phyloP scores from a whole-genome alignment of 1,139 yeast species.

The Geotrichum candidum region DNA sequence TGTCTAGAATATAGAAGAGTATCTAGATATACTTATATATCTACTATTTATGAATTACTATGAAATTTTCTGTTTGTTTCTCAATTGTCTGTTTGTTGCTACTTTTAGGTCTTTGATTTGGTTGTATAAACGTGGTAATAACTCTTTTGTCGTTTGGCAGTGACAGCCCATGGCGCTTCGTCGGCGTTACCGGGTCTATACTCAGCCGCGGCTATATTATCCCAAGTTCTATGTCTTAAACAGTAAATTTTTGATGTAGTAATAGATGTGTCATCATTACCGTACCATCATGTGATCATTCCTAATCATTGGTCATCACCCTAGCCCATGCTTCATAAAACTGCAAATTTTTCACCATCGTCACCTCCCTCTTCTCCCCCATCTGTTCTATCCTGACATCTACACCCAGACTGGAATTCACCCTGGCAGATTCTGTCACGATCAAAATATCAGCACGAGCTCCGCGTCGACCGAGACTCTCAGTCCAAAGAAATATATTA shows the following conservation, averaged over 20 bases:
- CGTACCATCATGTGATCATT: neutral
- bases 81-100: neutral
- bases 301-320: neutral
- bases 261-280: neutral
- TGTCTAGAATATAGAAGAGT: conserved; percentile 20
- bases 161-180: no score
- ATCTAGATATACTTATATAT: neutral
- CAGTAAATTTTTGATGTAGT: neutral
- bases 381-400: neutral
- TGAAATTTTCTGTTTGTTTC: neutral
- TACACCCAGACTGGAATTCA: neutral
- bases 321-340: neutral
- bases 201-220: neutral
- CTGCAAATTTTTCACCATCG: neutral
- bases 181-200: neutral
- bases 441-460: neutral
- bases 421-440: neutral
- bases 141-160: no score
- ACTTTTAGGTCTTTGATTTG: no score
- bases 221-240: neutral
- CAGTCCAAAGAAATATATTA: no score
- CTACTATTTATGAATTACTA: neutral
- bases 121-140: no score
- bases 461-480: neutral
- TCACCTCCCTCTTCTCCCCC: neutral